Evolutionary conservation across 2,329 filamentous ascomycete species (phyloP).

Genomic region (Paraconiothyrium brasiliense): DNA sequence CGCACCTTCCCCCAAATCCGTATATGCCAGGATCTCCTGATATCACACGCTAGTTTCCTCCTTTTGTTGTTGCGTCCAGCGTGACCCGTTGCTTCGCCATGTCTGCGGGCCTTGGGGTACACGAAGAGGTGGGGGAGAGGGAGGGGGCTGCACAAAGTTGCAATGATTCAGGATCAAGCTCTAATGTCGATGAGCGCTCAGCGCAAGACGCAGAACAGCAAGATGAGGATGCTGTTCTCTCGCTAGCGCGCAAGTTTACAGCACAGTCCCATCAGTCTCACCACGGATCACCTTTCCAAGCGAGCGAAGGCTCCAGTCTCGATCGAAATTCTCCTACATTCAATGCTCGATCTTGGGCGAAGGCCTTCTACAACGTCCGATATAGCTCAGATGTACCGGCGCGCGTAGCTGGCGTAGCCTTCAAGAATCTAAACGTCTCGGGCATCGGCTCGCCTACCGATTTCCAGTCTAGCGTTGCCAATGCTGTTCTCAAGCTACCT

Average conservation of each 20-base stretch:
- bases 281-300: constrained; percentile 42
- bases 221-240: constrained; percentile 27
- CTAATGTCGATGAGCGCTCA: constrained; percentile 10
- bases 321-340: constrained; percentile 56
- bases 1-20: background rate
- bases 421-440: constrained; percentile 70
- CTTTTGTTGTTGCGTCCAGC: background rate
- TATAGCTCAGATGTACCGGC: constrained; percentile 60
- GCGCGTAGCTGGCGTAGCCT: constrained; percentile 68
- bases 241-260: constrained; percentile 53
- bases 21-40: background rate
- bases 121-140: background rate
- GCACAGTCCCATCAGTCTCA: constrained; percentile 47
- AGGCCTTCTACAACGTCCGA: constrained; percentile 55
- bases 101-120: background rate
- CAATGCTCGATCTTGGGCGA: constrained; percentile 55
- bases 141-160: constrained; percentile 3
- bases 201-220: constrained; percentile 18
- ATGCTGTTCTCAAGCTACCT: constrained; percentile 67
- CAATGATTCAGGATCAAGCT: constrained; percentile 25
- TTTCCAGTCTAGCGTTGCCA: constrained; percentile 72
- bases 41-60: background rate
- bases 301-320: constrained; percentile 49
- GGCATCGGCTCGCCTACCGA: constrained; percentile 73
- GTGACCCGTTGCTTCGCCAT: background rate